A percentile compares a stretch with the other conserved stretches of the same genome.
phyloP scores from a whole-genome alignment of 768 basidiomycete species.

The Mycena vulgaris region DNA sequence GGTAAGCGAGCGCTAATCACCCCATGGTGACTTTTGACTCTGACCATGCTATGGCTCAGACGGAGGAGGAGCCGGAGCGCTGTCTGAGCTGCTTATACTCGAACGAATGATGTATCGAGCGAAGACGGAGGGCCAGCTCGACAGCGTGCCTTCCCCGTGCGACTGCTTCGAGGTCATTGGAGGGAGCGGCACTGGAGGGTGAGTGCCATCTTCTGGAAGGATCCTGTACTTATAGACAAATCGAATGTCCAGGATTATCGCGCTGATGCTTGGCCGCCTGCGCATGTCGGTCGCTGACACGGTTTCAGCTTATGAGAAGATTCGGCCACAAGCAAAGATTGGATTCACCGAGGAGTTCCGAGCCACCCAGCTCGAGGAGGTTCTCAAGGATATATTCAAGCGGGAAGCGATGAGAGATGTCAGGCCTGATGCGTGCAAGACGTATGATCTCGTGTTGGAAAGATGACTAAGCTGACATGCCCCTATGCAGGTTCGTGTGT shows the following conservation, averaged over 20 bases:
- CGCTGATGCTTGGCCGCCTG: conserved; percentile 4
- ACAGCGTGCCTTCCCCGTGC: neutral
- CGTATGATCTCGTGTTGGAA: neutral
- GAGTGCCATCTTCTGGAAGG: neutral
- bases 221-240: neutral
- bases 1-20: neutral
- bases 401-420: neutral
- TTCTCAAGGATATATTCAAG: neutral
- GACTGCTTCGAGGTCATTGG: conserved; percentile 1
- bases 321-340: neutral
- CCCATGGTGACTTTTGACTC: neutral
- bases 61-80: neutral
- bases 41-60: neutral
- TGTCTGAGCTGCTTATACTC: neutral
- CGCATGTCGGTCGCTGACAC: neutral
- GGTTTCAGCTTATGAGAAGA: neutral
- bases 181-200: neutral
- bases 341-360: neutral
- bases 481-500: neutral
- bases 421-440: neutral
- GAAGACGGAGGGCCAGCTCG: neutral
- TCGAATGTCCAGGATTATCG: neutral
- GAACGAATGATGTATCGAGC: neutral
- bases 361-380: neutral
- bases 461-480: neutral